phyloP scores from a whole-genome alignment of 768 basidiomycete genomes.

The Rhodotorula kratochvilovae region DNA sequence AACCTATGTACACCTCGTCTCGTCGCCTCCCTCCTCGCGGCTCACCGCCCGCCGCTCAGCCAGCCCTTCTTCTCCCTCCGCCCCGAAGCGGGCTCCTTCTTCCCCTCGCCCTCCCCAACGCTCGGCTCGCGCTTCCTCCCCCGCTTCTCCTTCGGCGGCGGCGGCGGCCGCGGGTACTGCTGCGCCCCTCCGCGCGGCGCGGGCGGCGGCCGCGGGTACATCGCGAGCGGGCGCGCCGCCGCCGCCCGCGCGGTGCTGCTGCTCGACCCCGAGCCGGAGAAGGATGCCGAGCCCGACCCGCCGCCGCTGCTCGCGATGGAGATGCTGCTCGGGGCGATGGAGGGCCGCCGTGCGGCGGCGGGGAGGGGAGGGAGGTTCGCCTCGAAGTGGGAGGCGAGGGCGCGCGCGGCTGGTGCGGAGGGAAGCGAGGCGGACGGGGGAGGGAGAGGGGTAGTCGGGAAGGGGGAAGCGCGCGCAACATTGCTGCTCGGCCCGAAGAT shows the following conservation, averaged over 20 bases:
- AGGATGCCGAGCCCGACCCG: neutral
- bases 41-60: too few species aligned
- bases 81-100: too few species aligned
- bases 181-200: neutral
- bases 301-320: neutral
- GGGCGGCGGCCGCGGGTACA: neutral
- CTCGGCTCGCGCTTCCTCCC: neutral
- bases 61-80: too few species aligned
- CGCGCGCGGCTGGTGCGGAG: neutral
- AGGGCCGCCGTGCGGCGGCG: neutral
- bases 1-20: too few species aligned
- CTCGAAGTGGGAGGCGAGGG: neutral
- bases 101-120: neutral
- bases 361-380: neutral
- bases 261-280: neutral
- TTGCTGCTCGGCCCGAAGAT: conserved; percentile 4
- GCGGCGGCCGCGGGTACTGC: too few species aligned
- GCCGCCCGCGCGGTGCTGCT: too few species aligned
- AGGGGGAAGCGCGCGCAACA: neutral
- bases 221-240: neutral
- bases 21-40: too few species aligned
- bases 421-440: neutral
- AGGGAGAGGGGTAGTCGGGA: neutral
- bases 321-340: neutral
- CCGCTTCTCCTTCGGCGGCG: neutral